Percentiles rank a stretch among this genome's conserved stretches.
Evolutionary conservation across 148 eudicot genomes (phyloP).

Genomic region (Silene uniflora): DNA sequence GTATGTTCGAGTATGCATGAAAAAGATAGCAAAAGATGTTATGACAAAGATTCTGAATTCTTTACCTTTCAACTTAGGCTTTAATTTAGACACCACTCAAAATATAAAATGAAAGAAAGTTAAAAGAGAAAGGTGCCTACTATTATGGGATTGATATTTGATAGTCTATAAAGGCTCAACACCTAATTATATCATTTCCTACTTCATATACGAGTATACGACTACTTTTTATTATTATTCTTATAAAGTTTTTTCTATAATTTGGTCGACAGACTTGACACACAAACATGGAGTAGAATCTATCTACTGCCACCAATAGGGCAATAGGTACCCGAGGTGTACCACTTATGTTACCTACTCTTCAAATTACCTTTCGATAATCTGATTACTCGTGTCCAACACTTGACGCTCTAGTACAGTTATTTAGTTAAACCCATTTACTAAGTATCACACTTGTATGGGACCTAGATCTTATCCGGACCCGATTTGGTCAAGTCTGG

Average conservation of each 20-base stretch:
- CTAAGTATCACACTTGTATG: no score
- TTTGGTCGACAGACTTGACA: no score
- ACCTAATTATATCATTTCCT: constrained; percentile 38
- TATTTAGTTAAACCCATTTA: no score
- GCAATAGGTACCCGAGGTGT: no score
- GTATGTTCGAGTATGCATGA: background rate
- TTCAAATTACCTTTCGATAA: no score
- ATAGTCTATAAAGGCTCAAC: constrained; percentile 42
- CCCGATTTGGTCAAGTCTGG: no score
- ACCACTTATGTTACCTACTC: no score
- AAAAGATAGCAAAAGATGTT: constrained; percentile 30
- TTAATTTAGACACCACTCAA: constrained; percentile 56
- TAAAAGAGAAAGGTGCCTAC: constrained; percentile 49
- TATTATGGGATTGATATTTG: constrained; percentile 43
- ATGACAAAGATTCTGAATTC: constrained; percentile 53
- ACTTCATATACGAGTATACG: constrained; percentile 20
- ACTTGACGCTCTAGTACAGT: no score
- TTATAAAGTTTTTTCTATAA: background rate
- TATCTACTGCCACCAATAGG: no score
- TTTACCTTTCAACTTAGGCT: constrained; percentile 39
- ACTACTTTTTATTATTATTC: constrained; percentile 11
- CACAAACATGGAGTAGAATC: no score
- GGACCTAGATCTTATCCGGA: no score
- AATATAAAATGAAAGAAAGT: constrained; percentile 7
- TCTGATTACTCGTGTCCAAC: no score